Percentiles rank a stretch among this genome's conserved stretches.
These are phyloP conservation scores for Hansenula anomala DNA, from an alignment of 1,139 yeast genomes.

Conservation along the genomic window DNA sequence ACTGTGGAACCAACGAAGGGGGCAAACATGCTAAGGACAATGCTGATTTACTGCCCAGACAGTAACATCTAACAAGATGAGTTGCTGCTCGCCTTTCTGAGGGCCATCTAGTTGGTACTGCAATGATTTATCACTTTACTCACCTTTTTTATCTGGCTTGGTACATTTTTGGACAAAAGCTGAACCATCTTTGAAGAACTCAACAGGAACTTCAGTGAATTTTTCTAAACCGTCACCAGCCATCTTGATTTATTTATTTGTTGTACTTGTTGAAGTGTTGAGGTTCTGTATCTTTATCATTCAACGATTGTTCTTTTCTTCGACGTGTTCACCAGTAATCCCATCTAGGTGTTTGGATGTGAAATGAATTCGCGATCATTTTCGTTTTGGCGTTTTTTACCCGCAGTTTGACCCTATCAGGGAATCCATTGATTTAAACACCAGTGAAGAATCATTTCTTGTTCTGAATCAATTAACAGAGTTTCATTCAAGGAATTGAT, in stretches of 20 bases:
- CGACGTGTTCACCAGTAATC: conserved; percentile 5
- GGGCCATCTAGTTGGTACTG: no score
- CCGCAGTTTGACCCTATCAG: not conserved
- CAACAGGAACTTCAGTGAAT: conserved; percentile 83
- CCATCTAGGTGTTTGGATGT: not conserved
- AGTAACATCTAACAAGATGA: no score
- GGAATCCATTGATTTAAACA: no score
- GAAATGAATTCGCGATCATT: not conserved
- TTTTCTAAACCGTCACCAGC: conserved; percentile 72
- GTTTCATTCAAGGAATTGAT: no score
- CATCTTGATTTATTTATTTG: conserved; percentile 24
- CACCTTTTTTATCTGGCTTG: conserved; percentile 83
- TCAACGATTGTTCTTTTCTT: not conserved
- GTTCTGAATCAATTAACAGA: no score
- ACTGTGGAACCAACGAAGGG: no score
- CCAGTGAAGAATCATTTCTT: no score
- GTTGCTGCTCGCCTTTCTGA: no score
- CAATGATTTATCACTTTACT: no score
- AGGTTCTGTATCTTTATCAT: no score
- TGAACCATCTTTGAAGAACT: conserved; percentile 84
- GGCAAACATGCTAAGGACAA: no score
- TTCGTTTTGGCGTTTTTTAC: not conserved
- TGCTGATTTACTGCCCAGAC: no score
- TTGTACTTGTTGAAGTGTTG: not conserved
- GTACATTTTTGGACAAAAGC: conserved; percentile 89